These are phyloP conservation scores for Sclerospora graminicola DNA, from an alignment of 352 stramenopile species.

Conservation along the genomic window DNA sequence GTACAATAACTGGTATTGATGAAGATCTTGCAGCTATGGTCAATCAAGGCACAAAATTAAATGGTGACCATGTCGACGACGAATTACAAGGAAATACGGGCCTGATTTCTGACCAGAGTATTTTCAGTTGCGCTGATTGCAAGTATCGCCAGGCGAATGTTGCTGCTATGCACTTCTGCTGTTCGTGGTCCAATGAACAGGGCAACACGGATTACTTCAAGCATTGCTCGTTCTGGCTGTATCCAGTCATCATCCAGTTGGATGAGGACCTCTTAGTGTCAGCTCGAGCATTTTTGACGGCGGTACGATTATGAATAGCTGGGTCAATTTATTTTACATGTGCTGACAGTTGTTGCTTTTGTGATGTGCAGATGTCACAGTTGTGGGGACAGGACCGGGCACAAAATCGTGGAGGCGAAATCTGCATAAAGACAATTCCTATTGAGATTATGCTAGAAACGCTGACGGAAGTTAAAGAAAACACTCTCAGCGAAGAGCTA, in stretches of 20 bases:
- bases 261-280: conserved; percentile 80
- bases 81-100: conserved; percentile 27
- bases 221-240: conserved; percentile 82
- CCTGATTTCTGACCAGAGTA: conserved; percentile 47
- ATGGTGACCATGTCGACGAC: conserved; percentile 11
- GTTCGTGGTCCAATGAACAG: conserved; percentile 84
- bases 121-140: conserved; percentile 80
- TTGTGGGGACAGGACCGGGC: conserved; percentile 55
- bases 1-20: conserved; percentile 31
- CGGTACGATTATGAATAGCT: conserved; percentile 23
- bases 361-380: conserved; percentile 36
- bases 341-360: conserved; percentile 6
- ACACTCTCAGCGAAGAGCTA: conserved; percentile 66
- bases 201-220: conserved; percentile 85
- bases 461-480: conserved; percentile 65
- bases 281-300: conserved; percentile 61
- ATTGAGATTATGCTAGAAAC: conserved; percentile 76
- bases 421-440: conserved; percentile 71
- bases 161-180: conserved; percentile 81
- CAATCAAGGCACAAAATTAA: conserved; percentile 10
- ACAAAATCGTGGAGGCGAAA: conserved; percentile 65
- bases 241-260: conserved; percentile 73
- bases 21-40: conserved; percentile 44
- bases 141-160: conserved; percentile 71
- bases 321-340: background rate